Percentiles rank a stretch among this genome's conserved stretches.
Conservation (phyloP, 495 filamentous ascomycete species). For the Amphirosellinia nigrospora region DNA sequence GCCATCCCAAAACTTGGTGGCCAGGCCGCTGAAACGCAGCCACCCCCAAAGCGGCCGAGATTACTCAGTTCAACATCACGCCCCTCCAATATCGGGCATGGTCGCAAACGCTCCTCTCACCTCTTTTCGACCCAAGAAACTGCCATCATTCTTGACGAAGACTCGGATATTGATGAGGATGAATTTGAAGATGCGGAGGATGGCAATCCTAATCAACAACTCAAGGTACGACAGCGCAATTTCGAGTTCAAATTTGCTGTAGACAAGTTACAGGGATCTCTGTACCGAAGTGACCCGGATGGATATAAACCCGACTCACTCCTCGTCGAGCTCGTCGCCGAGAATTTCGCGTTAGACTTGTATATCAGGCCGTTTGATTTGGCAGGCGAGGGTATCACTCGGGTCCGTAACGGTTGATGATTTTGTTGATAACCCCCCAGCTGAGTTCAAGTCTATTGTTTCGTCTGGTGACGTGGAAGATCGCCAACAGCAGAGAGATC, state of each 20-base stretch:
- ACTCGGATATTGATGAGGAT: slow-evolving; percentile 67
- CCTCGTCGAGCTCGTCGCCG: slow-evolving; percentile 88
- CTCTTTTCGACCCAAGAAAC: slow-evolving; percentile 66
- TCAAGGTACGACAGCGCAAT: slow-evolving; percentile 80
- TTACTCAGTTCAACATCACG: slow-evolving; percentile 47
- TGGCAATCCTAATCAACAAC: slow-evolving; percentile 60
- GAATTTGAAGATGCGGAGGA: slow-evolving; percentile 68
- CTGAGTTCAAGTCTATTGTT: slow-evolving; percentile 95
- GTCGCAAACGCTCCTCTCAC: slow-evolving; percentile 43
- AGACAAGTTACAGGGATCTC: slow-evolving; percentile 86
- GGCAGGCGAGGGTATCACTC: slow-evolving; percentile 83
- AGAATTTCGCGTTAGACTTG: slow-evolving; percentile 85
- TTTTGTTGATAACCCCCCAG: slow-evolving; percentile 84
- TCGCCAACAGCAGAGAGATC: slow-evolving; percentile 70
- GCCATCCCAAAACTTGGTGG: slow-evolving; percentile 85
- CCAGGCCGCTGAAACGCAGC: slow-evolving; percentile 37
- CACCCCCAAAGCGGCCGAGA: slow-evolving; percentile 66
- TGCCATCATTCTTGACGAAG: slow-evolving; percentile 78
- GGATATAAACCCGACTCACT: slow-evolving; percentile 77
- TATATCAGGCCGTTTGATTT: slow-evolving; percentile 89
- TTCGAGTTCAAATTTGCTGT: slow-evolving; percentile 98
- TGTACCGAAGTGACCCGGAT: slow-evolving; percentile 85
- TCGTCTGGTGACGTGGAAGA: slow-evolving; percentile 83
- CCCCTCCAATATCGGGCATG: slow-evolving; percentile 37
- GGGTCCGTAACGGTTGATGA: slow-evolving; percentile 92